These are phyloP conservation scores for Moelleriella libera DNA, from an alignment of 2,329 filamentous ascomycete species.

Conservation along the genomic window DNA sequence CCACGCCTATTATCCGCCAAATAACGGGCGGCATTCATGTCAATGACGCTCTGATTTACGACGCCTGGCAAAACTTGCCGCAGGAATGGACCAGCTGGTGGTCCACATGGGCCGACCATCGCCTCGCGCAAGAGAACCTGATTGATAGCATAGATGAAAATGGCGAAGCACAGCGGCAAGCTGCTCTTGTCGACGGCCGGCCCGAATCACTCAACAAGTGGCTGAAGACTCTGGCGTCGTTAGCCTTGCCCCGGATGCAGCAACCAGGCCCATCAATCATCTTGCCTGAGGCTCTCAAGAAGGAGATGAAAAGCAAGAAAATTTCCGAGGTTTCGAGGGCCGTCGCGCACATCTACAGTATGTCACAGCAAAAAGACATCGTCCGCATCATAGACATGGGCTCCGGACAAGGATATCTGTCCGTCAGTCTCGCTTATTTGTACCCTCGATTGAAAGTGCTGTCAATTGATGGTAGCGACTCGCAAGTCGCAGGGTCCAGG, in stretches of 20 bases:
- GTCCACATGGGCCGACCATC: conserved; percentile 13
- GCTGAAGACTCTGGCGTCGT: conserved; percentile 10
- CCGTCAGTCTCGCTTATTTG: conserved; percentile 13
- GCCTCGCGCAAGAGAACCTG: conserved; percentile 14
- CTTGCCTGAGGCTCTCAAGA: conserved; percentile 10
- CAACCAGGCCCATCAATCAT: conserved; percentile 4
- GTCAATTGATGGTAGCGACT: conserved; percentile 16
- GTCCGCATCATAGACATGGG: conserved; percentile 13
- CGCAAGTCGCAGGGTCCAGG: conserved; percentile 14
- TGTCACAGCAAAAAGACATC: conserved; percentile 11
- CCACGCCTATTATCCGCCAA: conserved; percentile 14
- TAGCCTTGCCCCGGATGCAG: conserved; percentile 11
- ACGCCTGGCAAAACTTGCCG: conserved; percentile 15
- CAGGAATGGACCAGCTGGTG: conserved; percentile 16
- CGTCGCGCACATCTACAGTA: conserved; percentile 10
- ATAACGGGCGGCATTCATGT: conserved; percentile 19
- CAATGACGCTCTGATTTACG: conserved; percentile 16
- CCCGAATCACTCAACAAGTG: conserved; percentile 11
- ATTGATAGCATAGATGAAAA: conserved; percentile 14
- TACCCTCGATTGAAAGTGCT: conserved; percentile 13
- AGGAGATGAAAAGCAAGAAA: conserved; percentile 17
- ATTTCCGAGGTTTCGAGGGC: conserved; percentile 14
- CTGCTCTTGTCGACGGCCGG: background rate
- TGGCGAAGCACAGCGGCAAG: background rate
- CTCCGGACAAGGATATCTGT: conserved; percentile 16